Percentiles rank a stretch among this genome's conserved stretches.
Conservation (phyloP, 306 rosid genomes). For the Cercis canadensis region DNA sequence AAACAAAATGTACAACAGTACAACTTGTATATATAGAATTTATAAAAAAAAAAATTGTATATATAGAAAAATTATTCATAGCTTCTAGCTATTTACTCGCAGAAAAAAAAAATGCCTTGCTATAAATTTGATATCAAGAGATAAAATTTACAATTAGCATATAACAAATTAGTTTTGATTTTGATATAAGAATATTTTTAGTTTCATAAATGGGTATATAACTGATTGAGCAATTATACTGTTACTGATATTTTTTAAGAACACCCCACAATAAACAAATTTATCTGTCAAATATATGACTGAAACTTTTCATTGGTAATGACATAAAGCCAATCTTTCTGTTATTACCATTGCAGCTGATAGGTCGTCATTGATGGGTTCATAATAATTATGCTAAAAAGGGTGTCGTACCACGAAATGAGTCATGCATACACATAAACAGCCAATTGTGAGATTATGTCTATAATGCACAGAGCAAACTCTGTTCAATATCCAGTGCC, state of each 20-base stretch:
- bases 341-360: slow-evolving; percentile 52
- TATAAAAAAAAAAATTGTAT: too few relatives aligned
- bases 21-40: too few relatives aligned
- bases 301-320: slow-evolving; percentile 69
- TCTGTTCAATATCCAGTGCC: slow-evolving; percentile 28
- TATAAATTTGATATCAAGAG: too few relatives aligned
- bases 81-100: too few relatives aligned
- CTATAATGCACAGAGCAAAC: slow-evolving; percentile 19
- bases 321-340: slow-evolving; percentile 73
- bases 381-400: slow-evolving; percentile 63
- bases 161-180: too few relatives aligned
- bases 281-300: slow-evolving; percentile 41
- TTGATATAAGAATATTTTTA: too few relatives aligned
- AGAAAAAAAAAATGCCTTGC: too few relatives aligned
- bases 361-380: slow-evolving; percentile 38
- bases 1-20: too few relatives aligned
- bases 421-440: slow-evolving; percentile 43
- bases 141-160: too few relatives aligned
- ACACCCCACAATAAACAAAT: slow-evolving; percentile 21
- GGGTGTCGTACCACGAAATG: slow-evolving; percentile 67
- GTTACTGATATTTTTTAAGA: neutral
- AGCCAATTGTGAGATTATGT: slow-evolving; percentile 44
- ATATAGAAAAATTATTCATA: too few relatives aligned
- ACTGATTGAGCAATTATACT: too few relatives aligned
- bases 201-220: too few relatives aligned